Evolutionary conservation across 768 basidiomycete genomes (phyloP).

Genomic region (Tephrocybe sp.): DNA sequence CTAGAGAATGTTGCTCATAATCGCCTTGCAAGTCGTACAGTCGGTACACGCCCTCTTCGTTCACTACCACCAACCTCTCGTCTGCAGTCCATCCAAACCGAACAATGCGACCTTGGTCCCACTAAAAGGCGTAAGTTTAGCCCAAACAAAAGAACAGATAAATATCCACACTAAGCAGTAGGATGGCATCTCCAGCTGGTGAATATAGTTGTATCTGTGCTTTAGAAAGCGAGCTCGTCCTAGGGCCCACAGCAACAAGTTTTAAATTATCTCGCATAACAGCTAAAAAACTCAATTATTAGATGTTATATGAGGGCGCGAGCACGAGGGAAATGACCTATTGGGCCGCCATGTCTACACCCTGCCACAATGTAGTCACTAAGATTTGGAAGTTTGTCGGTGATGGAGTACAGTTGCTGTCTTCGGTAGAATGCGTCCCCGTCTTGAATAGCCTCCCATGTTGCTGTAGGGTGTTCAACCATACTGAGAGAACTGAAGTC

Average conservation of each 20-base stretch:
- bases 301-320: background rate
- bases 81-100: slow-evolving; percentile 84
- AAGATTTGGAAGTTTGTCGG: slow-evolving; percentile 77
- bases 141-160: slow-evolving; percentile 14
- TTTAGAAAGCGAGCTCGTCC: slow-evolving; percentile 58
- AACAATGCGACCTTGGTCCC: slow-evolving; percentile 86
- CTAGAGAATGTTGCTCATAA: slow-evolving; percentile 84
- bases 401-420: slow-evolving; percentile 80
- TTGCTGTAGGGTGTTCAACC: slow-evolving; percentile 71
- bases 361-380: slow-evolving; percentile 79
- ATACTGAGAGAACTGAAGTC: too few species aligned
- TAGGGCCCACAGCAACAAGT: slow-evolving; percentile 67
- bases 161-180: slow-evolving; percentile 72
- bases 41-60: slow-evolving; percentile 91
- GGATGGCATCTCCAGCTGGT: slow-evolving; percentile 72
- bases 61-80: slow-evolving; percentile 80
- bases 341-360: slow-evolving; percentile 85
- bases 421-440: slow-evolving; percentile 86
- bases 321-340: slow-evolving; percentile 53
- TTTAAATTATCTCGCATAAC: slow-evolving; percentile 85
- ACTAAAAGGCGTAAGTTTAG: slow-evolving; percentile 47
- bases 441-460: slow-evolving; percentile 92
- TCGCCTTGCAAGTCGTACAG: slow-evolving; percentile 86
- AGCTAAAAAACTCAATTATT: slow-evolving; percentile 44
- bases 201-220: slow-evolving; percentile 89